Evolutionary conservation across 148 eudicot genomes (phyloP), one percentile per base, ranked within the genome.

Genomic region (Camellia sinensis): DNA sequence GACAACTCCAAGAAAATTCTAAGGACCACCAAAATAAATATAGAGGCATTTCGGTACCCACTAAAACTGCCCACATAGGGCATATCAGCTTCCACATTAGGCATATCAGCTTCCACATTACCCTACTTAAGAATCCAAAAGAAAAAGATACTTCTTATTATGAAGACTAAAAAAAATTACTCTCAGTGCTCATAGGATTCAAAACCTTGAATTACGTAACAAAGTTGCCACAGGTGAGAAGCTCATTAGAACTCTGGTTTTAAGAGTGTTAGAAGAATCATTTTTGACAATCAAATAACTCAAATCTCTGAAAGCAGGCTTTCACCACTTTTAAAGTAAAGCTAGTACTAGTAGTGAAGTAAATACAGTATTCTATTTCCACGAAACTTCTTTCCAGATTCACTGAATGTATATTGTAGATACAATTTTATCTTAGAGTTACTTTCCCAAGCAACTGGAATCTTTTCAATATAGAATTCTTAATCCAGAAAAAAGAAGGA

Each of bases 91-190:
- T 75, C n/a, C n/a, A n/a, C n/a, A n/a, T n/a, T n/a, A n/a, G n/a
- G n/a, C n/a, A n/a, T n/a, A n/a, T n/a, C n/a, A n/a, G n/a, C n/a
- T n/a, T n/a, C 37, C 77, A 57, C 21, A 75, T 18, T 41, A 56
- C 50, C 78, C 54, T 75, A n/a, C 54, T 63, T 44, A 45, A 19
- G 15, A 61, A 62, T 76, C 79, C 57, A 76, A 45, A 7, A 46
- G 57, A 53, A 62, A 76, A 7, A 62, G 40, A 62, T 76, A 57
- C 79, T 17, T 46, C 54, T 64, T 21, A 15, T 48, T 71, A 18
- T 40, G 40, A 13, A 45, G 37, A 61, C 0, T 29, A 53, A 44
- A 64, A 76, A n/a, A 0, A 63, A 40, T 19, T 43, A 63, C 11
- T 63, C 2, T 50, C 50, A 48, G 3, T n/a, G 44, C 59, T 60